These are phyloP conservation scores for Beta macrorhiza DNA, from an alignment of 179 eudicot genomes.

Conservation along the genomic window DNA sequence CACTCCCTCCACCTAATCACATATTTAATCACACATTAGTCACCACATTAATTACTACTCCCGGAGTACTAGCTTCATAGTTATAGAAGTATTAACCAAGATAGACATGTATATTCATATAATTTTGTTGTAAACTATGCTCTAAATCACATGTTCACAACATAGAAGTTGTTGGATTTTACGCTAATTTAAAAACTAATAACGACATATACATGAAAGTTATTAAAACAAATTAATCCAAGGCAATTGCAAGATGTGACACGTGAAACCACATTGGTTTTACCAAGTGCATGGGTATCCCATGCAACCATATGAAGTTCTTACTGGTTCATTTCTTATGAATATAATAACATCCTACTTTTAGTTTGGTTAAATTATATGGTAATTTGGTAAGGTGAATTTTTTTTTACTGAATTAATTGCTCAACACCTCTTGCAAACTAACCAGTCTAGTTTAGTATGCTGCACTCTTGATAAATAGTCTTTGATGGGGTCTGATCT, in stretches of 20 bases:
- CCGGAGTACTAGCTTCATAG: background rate
- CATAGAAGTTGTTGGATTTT: conserved; percentile 5
- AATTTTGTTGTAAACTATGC: background rate
- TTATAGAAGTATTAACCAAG: background rate
- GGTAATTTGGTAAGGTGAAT: too few species aligned
- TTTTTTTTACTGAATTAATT: too few species aligned
- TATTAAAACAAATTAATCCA: conserved; percentile 23
- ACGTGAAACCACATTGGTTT: conserved; percentile 35
- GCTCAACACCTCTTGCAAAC: too few species aligned
- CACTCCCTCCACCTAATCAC: conserved; percentile 42
- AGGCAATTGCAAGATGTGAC: conserved; percentile 9
- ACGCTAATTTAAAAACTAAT: conserved; percentile 19
- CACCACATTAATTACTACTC: conserved; percentile 3
- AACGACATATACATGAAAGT: conserved; percentile 18
- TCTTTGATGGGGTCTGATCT: too few species aligned
- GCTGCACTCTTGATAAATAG: too few species aligned
- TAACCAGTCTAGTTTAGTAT: too few species aligned
- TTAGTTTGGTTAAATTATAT: too few species aligned
- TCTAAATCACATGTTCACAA: background rate
- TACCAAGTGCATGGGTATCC: conserved; percentile 24
- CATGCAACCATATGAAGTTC: background rate
- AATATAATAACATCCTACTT: too few species aligned
- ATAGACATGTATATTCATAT: background rate
- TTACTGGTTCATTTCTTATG: too few species aligned
- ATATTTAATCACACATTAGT: conserved; percentile 12